Base-by-base conservation (phyloP, 106 monocot species). In the Apostasia shenzhenica region DNA sequence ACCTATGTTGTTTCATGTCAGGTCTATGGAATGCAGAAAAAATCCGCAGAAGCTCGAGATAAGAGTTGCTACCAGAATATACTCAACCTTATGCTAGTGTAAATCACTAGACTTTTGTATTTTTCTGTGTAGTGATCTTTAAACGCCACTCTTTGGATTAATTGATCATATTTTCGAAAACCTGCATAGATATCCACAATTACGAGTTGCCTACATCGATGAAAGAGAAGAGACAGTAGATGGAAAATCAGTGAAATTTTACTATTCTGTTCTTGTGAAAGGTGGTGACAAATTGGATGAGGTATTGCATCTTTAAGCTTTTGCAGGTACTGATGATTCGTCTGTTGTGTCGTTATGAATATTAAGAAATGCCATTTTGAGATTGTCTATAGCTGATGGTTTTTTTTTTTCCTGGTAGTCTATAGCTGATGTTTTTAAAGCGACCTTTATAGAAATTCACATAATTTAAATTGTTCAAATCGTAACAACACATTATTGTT, bases 201-300 rank as follows among this genome's bases (percentile, higher is more conserved):
- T 97, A 60, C 86, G 97, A 58, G 82, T 97, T 73, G 97, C 97
- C 51, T 97, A 89, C 65, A 87, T 97, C 46, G 97, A 97, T 90
- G 97, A 97, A 64, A 70, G 79, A 55, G 97, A 97, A 41, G 92
- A 87, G 61, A 79, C 83, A 41, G 75, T 79, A 4, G 73, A 81
- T 73, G 85, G 76, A 50, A 85, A 73, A 67, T 68, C 72, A 41
- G 82, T 81, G 73, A 92, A 89, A 45, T 50, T 70, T 12, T 97
- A 89, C 78, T 97, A 97, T 78, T 97, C 97, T 61, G 97, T 97
- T 77, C 92, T 97, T 81, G 78, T 97, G 38, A 97, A 97, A 82
- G 97, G 92, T 49, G 87, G 80, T 70, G 92, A 92, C 48, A 97
- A 89, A 73, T 77, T 77, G 57, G 97, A 92, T 79, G 92, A 97